Evolutionary conservation across 2,329 filamentous ascomycete species (phyloP), one percentile per base, ranked within the genome.

Genomic region (Ceratocystis huliohia): DNA sequence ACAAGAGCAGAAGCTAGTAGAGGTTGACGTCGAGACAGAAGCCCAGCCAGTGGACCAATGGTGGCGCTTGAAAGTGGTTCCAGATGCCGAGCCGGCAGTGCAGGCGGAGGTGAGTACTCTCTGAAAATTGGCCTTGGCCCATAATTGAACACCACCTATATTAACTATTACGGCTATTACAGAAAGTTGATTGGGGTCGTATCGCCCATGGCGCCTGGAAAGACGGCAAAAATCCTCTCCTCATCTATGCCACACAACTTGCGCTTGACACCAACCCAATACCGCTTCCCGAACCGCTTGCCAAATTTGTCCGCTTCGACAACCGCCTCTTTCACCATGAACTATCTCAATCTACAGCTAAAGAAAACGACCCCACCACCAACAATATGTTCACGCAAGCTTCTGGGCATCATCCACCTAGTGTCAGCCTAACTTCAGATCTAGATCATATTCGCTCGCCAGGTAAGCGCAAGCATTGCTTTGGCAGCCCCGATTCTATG

Each of bases 221-320:
- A 6, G 80, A 82, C 61, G 64, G 64, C 30, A 78, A 77, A 7
- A 80, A 78, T 65, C 76, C 74, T 20, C 77, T 79, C 0, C 70
- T 84, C 2, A 73, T 84, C 3, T 84, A 84, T 70, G 82, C 82
- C 25, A 81, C 80, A 3, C 80, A 83, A 68, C 72, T 74, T 30
- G 80, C 81, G 28, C 71, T 82, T 67, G 69, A 74, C 13, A 69
- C 70, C 22, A 71, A 74, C 2, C 72, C 67, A 10, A 69, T 72
- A 2, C 73, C 76, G 10, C 72, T 83, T 17, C 74, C 80, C 53
- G 70, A 74, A 15, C 69, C 71, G 1, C 69, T 75, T 8, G 73
- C 81, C 72, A 75, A 76, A 41, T 84, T 84, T 70, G 75, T 80
- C 4, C 76, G 75, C 48, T 76, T 75, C 46, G 82, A 84, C 63